phyloP scores from a whole-genome alignment of 2,329 filamentous ascomycete genomes.

The Incumbomyces delicatus region DNA sequence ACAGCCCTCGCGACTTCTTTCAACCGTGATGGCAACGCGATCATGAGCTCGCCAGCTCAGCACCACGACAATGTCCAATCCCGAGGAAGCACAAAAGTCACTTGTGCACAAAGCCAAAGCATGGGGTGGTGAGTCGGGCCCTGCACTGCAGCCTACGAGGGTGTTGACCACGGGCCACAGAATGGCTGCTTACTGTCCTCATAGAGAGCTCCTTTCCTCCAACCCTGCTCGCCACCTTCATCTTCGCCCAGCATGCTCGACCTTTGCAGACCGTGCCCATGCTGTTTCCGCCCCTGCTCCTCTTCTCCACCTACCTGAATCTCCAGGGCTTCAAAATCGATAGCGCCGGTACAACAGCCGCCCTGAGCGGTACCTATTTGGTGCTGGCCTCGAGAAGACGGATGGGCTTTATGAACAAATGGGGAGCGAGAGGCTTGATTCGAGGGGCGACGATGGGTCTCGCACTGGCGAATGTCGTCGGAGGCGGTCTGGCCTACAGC shows the following conservation, averaged over 20 bases:
- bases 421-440: conserved; percentile 34
- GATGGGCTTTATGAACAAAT: conserved; percentile 36
- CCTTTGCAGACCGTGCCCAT: conserved; percentile 57
- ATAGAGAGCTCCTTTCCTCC: conserved; percentile 56
- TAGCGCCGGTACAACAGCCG: conserved; percentile 52
- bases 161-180: conserved; percentile 3
- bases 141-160: background rate
- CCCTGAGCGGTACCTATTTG: conserved; percentile 58
- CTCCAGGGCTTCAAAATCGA: conserved; percentile 53
- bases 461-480: conserved; percentile 36
- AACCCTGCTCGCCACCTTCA: conserved; percentile 54
- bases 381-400: conserved; percentile 51
- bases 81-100: conserved; percentile 16
- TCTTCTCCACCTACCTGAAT: conserved; percentile 59
- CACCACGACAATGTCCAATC: conserved; percentile 4
- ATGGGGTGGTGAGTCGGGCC: conserved; percentile 20
- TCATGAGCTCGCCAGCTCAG: background rate
- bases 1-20: no score
- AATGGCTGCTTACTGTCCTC: conserved; percentile 16
- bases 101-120: conserved; percentile 17
- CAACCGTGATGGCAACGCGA: no score
- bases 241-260: conserved; percentile 56
- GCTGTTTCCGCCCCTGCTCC: conserved; percentile 55
- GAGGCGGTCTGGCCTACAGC: conserved; percentile 38
- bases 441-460: conserved; percentile 38